These are phyloP conservation scores for Nannizzia gypsea DNA, from an alignment of 2,329 filamentous ascomycete species.

Conservation along the genomic window DNA sequence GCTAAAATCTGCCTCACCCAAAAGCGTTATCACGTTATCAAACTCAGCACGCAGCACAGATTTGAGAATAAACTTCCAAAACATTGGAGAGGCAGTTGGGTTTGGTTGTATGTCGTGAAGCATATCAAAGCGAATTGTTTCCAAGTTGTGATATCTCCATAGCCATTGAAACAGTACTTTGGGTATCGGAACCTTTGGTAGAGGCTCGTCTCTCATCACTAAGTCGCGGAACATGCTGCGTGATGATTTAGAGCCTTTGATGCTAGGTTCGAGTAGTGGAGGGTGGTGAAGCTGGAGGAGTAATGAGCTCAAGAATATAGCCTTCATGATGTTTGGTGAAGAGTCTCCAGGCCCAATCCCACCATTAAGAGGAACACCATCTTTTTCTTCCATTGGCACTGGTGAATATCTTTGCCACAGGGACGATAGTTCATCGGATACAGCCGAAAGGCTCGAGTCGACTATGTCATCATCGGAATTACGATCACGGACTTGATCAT, in stretches of 20 bases:
- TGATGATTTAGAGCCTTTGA: constrained; percentile 17
- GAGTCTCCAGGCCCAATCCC: constrained; percentile 55
- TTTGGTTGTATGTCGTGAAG: constrained; percentile 56
- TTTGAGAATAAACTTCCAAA: constrained; percentile 75
- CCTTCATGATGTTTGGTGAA: constrained; percentile 57
- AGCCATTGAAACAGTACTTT: constrained; percentile 77
- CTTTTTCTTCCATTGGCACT: constrained; percentile 32
- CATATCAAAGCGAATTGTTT: constrained; percentile 53
- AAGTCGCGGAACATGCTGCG: constrained; percentile 20
- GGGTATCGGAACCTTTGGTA: constrained; percentile 46
- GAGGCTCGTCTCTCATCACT: constrained; percentile 20
- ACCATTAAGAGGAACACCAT: constrained; percentile 32
- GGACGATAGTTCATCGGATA: constrained; percentile 25
- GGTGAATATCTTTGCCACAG: constrained; percentile 25
- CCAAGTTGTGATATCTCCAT: constrained; percentile 60
- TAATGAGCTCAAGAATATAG: constrained; percentile 64
- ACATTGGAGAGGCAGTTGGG: constrained; percentile 62
- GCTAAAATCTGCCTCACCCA: constrained; percentile 67
- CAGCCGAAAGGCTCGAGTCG: constrained; percentile 24
- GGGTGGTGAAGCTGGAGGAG: constrained; percentile 70
- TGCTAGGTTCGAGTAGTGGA: constrained; percentile 27
- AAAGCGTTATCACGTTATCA: constrained; percentile 50
- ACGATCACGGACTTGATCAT: constrained; percentile 34
- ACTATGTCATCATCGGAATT: constrained; percentile 24
- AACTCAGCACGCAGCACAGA: constrained; percentile 66